A percentile compares a stretch with the other conserved stretches of the same genome.
These are phyloP conservation scores for Leccinum boreale DNA, from an alignment of 768 basidiomycete species.

Conservation along the genomic window DNA sequence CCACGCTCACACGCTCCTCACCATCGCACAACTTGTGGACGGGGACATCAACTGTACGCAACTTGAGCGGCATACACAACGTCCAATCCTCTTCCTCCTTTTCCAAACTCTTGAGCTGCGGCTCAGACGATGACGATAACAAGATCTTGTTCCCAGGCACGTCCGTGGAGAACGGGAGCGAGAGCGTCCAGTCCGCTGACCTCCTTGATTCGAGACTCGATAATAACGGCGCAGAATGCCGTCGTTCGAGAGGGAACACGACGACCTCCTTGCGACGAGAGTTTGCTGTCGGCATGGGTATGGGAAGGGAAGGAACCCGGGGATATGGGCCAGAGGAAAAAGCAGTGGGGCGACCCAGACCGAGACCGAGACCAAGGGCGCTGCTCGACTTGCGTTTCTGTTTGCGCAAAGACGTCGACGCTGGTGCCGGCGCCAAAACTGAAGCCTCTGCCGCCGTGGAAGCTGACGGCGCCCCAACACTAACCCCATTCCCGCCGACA, in stretches of 20 bases:
- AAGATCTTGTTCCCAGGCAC: constrained; percentile 22
- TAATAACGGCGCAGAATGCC: constrained; percentile 30
- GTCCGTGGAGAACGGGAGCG: constrained; percentile 29
- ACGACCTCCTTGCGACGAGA: constrained; percentile 11
- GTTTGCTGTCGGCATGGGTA: not conserved
- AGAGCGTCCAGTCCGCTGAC: constrained; percentile 28
- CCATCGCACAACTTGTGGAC: not conserved
- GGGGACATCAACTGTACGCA: not conserved
- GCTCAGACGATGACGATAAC: constrained; percentile 1
- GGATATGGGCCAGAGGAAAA: not conserved
- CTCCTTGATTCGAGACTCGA: not conserved
- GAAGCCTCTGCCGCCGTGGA: not conserved
- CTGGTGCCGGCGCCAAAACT: not conserved
- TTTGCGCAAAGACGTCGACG: constrained; percentile 9
- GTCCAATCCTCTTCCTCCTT: constrained; percentile 28
- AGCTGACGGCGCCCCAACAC: not conserved
- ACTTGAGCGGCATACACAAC: constrained; percentile 31
- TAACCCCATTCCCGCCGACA: not conserved
- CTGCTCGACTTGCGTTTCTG: constrained; percentile 26
- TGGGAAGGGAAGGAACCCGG: not conserved
- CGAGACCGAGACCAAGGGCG: not conserved
- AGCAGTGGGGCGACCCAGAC: not conserved
- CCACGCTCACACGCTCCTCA: constrained; percentile 3
- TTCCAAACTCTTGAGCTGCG: not conserved
- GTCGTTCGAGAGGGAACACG: constrained; percentile 25